Evolutionary conservation across 441 rosid genomes (phyloP), one percentile per base, ranked within the genome.

Genomic region (Metrosideros polymorpha): DNA sequence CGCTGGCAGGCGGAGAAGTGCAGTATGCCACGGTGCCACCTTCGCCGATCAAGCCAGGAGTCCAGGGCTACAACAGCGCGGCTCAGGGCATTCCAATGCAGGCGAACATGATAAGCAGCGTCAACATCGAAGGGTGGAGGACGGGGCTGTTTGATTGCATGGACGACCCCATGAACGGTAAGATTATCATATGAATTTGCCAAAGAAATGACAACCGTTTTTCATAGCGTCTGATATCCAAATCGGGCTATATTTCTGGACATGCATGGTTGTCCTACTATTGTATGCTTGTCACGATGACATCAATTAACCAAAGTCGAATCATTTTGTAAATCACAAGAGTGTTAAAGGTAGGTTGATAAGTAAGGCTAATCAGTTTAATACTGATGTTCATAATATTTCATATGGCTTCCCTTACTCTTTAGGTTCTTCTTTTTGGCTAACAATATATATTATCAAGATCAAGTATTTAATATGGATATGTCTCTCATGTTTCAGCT

Each of bases 91-190:
- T 85, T 75, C 93, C 91, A 12, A 7, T 85, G 75, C 84, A 39
- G 49, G 30, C 75, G 43, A 35, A 35, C 79, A 9, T 56, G 82
- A n/a, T 82, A 25, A 42, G 49, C 35, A 55, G 49, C 17, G 29
- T n/a, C 29, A 84, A 86, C n/a, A 85, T 71, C 19, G 84, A 87
- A 88, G 87, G 56, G 24, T 94, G 97, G 97, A 90, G 39, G 49
- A 91, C 95, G 39, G 93, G 93, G 7, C 88, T 94, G 6, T 94
- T 93, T 82, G 95, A 93, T 87, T 94, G 94, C 92, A 90, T 94
- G 95, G 92, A 94, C 27, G 97, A 94, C 49, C 95, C 94, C 49
- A 51, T 9, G 54, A 93, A 91, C 83, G 93, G 94, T 93, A 85
- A 51, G 24, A 1, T 9, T 30, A 71, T 71, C n/a, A 35, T 25